These are phyloP conservation scores for Rubus parviflorus DNA, from an alignment of 306 rosid genomes.

Conservation along the genomic window DNA sequence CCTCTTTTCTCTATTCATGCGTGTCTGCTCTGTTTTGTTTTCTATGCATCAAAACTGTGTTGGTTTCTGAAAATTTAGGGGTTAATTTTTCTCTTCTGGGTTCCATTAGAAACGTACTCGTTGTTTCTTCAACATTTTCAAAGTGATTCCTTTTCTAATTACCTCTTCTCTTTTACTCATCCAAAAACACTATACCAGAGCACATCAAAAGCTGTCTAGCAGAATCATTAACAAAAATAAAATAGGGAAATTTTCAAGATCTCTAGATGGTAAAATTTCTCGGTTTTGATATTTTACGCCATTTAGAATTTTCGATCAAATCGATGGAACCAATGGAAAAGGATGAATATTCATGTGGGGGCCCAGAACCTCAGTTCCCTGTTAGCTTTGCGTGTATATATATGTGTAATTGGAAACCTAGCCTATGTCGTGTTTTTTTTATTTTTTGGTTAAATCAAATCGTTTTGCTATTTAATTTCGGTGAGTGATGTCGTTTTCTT, in stretches of 20 bases:
- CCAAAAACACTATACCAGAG: background rate
- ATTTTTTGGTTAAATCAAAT: background rate
- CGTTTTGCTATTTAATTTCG: background rate
- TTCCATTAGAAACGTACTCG: background rate
- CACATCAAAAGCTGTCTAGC: background rate
- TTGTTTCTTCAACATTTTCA: background rate
- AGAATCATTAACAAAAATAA: background rate
- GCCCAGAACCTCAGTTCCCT: background rate
- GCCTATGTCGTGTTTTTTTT: background rate
- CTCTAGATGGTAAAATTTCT: background rate
- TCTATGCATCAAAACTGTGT: background rate
- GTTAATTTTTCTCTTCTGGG: background rate
- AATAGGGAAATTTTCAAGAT: background rate
- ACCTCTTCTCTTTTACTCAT: too few relatives aligned
- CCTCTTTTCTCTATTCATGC: background rate
- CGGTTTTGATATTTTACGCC: background rate
- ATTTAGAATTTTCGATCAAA: background rate
- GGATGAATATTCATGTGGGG: background rate
- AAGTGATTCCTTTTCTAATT: background rate
- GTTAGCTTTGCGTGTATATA: background rate
- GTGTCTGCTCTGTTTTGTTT: background rate
- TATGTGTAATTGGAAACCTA: too few relatives aligned
- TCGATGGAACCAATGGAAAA: background rate
- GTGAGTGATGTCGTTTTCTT: background rate
- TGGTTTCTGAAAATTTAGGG: background rate